phyloP scores from a whole-genome alignment of 2,329 filamentous ascomycete genomes.

The Moelleriella libera region DNA sequence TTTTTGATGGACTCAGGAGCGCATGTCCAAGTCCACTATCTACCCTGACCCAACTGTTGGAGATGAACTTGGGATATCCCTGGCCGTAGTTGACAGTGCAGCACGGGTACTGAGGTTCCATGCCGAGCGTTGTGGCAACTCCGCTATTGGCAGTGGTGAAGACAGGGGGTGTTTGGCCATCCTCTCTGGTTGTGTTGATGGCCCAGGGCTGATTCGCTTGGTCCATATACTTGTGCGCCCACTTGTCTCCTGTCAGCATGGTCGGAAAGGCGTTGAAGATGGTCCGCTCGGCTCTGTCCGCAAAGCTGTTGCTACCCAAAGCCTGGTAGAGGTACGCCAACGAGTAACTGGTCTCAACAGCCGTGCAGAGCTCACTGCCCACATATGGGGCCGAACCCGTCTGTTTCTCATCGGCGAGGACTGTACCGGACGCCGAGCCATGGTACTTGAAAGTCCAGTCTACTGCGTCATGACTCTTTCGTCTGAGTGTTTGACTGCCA shows the following conservation, averaged over 20 bases:
- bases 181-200: slow-evolving; percentile 20
- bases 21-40: slow-evolving; percentile 33
- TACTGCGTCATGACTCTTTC: slow-evolving; percentile 21
- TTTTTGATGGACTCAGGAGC: slow-evolving; percentile 29
- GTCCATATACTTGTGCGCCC: slow-evolving; percentile 40
- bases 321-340: slow-evolving; percentile 18
- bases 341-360: slow-evolving; percentile 19
- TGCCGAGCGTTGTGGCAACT: slow-evolving; percentile 26
- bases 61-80: slow-evolving; percentile 40
- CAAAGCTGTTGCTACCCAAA: slow-evolving; percentile 21
- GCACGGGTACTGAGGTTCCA: slow-evolving; percentile 38
- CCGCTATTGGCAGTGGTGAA: slow-evolving; percentile 33
- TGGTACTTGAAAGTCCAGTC: slow-evolving; percentile 22
- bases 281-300: slow-evolving; percentile 34
- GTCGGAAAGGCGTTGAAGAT: slow-evolving; percentile 42
- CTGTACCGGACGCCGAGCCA: slow-evolving; percentile 23
- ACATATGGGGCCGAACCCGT: slow-evolving; percentile 20
- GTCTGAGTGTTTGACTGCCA: slow-evolving; percentile 18
- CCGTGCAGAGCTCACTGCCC: slow-evolving; percentile 21
- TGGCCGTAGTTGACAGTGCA: slow-evolving; percentile 46
- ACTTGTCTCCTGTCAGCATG: slow-evolving; percentile 34
- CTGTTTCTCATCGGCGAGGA: slow-evolving; percentile 26
- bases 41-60: slow-evolving; percentile 28
- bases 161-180: slow-evolving; percentile 10
- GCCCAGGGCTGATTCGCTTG: slow-evolving; percentile 38